phyloP scores from a whole-genome alignment of 768 basidiomycete genomes.

The Crassisporium funariophilum region DNA sequence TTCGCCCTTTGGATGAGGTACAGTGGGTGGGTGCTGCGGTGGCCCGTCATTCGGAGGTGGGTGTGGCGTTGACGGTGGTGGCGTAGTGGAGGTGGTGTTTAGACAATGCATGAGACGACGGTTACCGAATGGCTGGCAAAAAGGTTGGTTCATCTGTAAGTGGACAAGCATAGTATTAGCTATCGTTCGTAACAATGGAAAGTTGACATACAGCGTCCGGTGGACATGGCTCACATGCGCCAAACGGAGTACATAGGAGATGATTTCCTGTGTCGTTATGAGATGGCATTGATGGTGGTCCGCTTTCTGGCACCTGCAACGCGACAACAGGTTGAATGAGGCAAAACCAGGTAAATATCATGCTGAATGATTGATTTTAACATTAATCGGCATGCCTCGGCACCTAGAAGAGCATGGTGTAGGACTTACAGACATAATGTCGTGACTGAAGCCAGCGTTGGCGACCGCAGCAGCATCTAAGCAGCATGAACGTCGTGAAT shows the following conservation, averaged over 20 bases:
- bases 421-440: slow-evolving; percentile 35
- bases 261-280: slow-evolving; percentile 30
- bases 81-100: slow-evolving; percentile 33
- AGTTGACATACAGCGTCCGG: slow-evolving; percentile 52
- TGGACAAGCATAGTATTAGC: slow-evolving; percentile 1
- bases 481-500: slow-evolving; percentile 35
- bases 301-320: slow-evolving; percentile 1
- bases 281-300: slow-evolving; percentile 14
- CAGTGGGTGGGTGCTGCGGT: slow-evolving; percentile 17
- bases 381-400: neutral
- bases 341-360: slow-evolving; percentile 15
- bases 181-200: neutral
- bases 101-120: slow-evolving; percentile 86
- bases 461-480: slow-evolving; percentile 35
- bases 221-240: slow-evolving; percentile 50
- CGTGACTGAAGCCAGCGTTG: slow-evolving; percentile 30
- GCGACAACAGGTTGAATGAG: slow-evolving; percentile 12
- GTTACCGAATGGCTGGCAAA: slow-evolving; percentile 96
- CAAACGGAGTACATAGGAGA: slow-evolving; percentile 28
- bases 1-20: slow-evolving; percentile 44
- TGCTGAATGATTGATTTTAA: slow-evolving; percentile 7
- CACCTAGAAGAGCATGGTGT: neutral
- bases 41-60: slow-evolving; percentile 13
- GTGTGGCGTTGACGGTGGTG: slow-evolving; percentile 20
- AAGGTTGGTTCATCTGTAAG: slow-evolving; percentile 77